Evolutionary conservation across 2,329 filamentous ascomycete genomes (phyloP).

Genomic region (Fusarium secorum): DNA sequence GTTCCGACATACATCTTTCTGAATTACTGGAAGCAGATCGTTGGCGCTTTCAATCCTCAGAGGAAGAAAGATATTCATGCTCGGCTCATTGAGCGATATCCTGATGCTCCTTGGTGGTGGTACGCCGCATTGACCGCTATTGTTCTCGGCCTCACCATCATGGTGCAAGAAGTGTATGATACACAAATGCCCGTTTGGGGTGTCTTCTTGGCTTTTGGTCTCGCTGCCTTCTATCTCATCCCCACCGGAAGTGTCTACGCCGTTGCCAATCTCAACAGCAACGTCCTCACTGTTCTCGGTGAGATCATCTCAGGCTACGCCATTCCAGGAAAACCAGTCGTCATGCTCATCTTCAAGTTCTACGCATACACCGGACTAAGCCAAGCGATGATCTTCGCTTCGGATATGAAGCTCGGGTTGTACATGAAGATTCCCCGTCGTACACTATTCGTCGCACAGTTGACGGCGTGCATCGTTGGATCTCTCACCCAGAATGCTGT

Average conservation of each 20-base stretch:
- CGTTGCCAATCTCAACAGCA: not conserved
- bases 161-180: not conserved
- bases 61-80: not conserved
- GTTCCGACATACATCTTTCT: not conserved
- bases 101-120: not conserved
- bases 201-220: not conserved
- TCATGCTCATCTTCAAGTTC: conserved; percentile 2
- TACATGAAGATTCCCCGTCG: conserved; percentile 6
- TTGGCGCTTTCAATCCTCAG: not conserved
- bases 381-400: not conserved
- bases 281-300: not conserved
- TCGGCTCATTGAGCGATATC: not conserved
- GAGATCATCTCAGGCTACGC: not conserved
- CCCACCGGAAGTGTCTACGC: not conserved
- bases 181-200: conserved; percentile 3
- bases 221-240: not conserved
- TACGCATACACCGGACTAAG: not conserved
- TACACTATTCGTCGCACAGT: not conserved
- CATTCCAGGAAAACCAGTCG: not conserved
- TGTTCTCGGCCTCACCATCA: not conserved
- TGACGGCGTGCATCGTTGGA: not conserved
- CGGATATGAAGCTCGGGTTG: not conserved
- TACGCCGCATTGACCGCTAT: not conserved
- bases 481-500: not conserved
- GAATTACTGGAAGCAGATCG: not conserved